phyloP scores from a whole-genome alignment of 192 early-diverging fungal species.

The Entomortierella chlamydospora region DNA sequence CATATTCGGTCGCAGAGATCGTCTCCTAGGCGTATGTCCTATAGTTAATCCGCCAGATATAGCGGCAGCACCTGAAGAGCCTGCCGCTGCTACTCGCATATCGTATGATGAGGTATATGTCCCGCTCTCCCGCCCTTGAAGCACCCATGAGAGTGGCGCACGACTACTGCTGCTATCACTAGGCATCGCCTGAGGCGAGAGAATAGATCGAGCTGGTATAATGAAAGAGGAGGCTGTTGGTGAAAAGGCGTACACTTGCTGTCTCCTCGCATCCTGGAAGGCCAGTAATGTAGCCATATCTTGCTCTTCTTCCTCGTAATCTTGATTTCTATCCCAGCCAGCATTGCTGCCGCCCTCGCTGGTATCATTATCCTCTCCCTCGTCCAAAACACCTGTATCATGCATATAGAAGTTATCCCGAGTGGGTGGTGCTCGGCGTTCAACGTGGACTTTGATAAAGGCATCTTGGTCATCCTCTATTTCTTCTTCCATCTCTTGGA shows the following conservation, averaged over 20 bases:
- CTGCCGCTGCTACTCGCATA: constrained; percentile 24
- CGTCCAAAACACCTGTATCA: not conserved
- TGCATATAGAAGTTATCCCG: not conserved
- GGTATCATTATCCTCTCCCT: not conserved
- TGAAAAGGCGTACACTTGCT: constrained; percentile 24
- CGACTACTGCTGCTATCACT: not conserved
- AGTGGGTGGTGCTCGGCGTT: not conserved
- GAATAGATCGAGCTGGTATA: constrained; percentile 13
- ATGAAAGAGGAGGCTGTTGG: constrained; percentile 17
- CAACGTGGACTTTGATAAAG: constrained; percentile 48
- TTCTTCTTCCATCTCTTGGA: constrained; percentile 43
- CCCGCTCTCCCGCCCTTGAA: constrained; percentile 17
- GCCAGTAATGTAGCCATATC: constrained; percentile 49
- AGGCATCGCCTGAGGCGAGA: constrained; percentile 19
- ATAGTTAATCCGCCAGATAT: constrained; percentile 26
- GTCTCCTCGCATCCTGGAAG: constrained; percentile 38
- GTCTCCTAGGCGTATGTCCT: constrained; percentile 24
- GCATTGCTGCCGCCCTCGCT: not conserved
- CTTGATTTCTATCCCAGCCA: constrained; percentile 2
- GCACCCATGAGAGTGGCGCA: constrained; percentile 36
- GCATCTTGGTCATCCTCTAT: constrained; percentile 28
- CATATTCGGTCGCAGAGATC: constrained; percentile 16
- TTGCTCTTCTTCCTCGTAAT: constrained; percentile 42
- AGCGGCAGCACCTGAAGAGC: constrained; percentile 1
- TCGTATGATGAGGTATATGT: constrained; percentile 16